A percentile compares a stretch with the other conserved stretches of the same genome.
Conservation (phyloP, 306 rosid genomes). For the Hippophae gyantsensis region DNA sequence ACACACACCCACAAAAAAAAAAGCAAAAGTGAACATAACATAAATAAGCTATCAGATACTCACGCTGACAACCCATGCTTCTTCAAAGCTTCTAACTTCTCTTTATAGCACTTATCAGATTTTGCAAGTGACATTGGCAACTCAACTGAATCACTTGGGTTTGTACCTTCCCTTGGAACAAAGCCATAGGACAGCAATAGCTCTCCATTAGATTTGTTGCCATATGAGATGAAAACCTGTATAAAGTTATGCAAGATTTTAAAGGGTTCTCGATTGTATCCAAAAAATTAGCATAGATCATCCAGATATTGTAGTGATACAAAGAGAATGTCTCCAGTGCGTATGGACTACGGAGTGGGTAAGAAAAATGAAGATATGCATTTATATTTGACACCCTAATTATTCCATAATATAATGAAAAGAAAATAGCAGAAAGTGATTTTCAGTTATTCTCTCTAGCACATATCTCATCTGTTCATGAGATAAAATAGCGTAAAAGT, state of each 20-base stretch:
- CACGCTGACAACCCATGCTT: constrained; percentile 64
- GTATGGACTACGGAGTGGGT: too few species aligned
- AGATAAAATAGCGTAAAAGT: not conserved
- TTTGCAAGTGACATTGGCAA: constrained; percentile 57
- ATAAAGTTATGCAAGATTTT: constrained; percentile 22
- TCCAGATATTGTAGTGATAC: too few species aligned
- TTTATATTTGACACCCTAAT: too few species aligned
- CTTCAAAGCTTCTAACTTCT: constrained; percentile 60
- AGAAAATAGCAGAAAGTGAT: not conserved
- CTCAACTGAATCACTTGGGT: constrained; percentile 87
- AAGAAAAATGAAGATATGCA: too few species aligned
- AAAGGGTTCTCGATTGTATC: constrained; percentile 3
- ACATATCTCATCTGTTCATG: not conserved
- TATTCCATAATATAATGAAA: not conserved
- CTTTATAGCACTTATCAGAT: constrained; percentile 58
- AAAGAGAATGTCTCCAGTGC: too few species aligned
- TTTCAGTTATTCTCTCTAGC: not conserved
- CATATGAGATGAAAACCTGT: constrained; percentile 92
- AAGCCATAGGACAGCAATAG: constrained; percentile 83
- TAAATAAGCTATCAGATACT: constrained; percentile 18
- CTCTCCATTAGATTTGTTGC: constrained; percentile 92
- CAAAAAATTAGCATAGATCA: not conserved
- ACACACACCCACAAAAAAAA: not conserved
- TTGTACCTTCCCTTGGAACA: constrained; percentile 88
- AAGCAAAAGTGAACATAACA: not conserved